Evolutionary conservation across 2,329 filamentous ascomycete genomes (phyloP).

Genomic region (Diaporthe humulicola): DNA sequence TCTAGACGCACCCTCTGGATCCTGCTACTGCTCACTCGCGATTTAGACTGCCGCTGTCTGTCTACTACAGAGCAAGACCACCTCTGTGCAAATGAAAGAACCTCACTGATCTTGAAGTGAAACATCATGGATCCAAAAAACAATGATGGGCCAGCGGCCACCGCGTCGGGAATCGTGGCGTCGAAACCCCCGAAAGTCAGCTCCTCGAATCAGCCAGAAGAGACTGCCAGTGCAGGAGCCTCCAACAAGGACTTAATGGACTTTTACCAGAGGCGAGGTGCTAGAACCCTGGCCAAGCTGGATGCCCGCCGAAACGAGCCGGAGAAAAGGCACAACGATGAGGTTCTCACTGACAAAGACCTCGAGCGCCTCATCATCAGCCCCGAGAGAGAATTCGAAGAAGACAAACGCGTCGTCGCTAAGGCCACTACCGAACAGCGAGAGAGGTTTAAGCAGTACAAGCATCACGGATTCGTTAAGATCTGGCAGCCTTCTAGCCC

Average conservation of each 20-base stretch:
- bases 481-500: neutral
- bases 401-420: neutral
- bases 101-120: neutral
- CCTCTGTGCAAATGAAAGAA: neutral
- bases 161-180: neutral
- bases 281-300: neutral
- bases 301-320: neutral
- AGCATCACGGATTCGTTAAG: neutral
- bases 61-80: neutral
- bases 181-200: neutral
- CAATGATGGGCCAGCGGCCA: neutral
- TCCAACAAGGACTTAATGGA: neutral
- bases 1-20: neutral
- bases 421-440: neutral
- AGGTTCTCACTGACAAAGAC: neutral
- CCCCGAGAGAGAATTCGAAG: neutral
- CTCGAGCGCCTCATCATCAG: neutral
- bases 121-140: neutral
- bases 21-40: neutral
- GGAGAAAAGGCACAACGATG: neutral
- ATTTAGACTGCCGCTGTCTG: neutral
- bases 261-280: neutral
- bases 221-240: neutral
- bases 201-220: neutral
- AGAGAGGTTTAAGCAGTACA: neutral